Conservation (phyloP, 768 basidiomycete genomes). For the Fistulinella prunicolor region DNA sequence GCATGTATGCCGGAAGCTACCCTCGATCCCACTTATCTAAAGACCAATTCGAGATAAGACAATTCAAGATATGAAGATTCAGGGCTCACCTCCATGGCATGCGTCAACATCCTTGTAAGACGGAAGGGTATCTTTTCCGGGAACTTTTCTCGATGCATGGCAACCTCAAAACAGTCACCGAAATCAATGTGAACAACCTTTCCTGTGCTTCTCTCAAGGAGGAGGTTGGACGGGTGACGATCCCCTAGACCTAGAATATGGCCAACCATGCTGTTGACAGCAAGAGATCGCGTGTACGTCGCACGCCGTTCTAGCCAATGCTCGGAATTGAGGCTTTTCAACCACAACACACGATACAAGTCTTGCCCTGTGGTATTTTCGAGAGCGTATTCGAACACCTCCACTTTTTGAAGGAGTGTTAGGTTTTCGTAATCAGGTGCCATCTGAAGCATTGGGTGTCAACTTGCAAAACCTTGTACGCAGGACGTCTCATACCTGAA, state of each 20-base stretch:
- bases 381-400: constrained; percentile 97
- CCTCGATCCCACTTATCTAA: constrained; percentile 96
- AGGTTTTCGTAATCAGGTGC: constrained; percentile 97
- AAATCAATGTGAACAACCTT: constrained; percentile 97
- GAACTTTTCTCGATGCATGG: constrained; percentile 98
- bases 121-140: constrained; percentile 99
- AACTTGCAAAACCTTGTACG: constrained; percentile 32
- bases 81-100: constrained; percentile 90
- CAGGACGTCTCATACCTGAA: constrained; percentile 84
- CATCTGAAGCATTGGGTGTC: constrained; percentile 58
- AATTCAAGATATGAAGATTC: neutral
- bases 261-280: constrained; percentile 97
- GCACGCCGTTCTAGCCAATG: constrained; percentile 97
- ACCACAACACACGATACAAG: constrained; percentile 93
- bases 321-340: constrained; percentile 93
- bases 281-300: constrained; percentile 92
- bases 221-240: constrained; percentile 92
- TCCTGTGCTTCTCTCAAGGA: constrained; percentile 87
- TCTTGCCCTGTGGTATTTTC: constrained; percentile 99
- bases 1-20: constrained; percentile 93
- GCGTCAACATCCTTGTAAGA: constrained; percentile 95
- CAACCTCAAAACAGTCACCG: constrained; percentile 98
- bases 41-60: constrained; percentile 4
- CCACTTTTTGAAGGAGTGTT: constrained; percentile 93
- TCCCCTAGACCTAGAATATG: constrained; percentile 98